These are phyloP conservation scores for Phyllosticta citribraziliensis DNA, from an alignment of 2,329 filamentous ascomycete species.

Conservation along the genomic window DNA sequence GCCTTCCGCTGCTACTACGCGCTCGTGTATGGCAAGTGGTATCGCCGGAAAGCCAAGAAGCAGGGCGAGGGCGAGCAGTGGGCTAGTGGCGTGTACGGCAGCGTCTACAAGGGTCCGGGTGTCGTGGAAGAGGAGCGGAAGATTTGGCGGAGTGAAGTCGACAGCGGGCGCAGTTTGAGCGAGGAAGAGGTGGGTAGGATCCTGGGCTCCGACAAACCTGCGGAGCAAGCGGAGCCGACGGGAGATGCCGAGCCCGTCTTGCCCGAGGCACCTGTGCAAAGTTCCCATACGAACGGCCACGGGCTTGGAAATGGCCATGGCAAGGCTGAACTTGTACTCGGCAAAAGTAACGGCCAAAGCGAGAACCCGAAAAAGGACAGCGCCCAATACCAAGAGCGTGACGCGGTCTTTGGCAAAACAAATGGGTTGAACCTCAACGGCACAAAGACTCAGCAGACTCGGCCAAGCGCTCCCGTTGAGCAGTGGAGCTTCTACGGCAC, in stretches of 20 bases:
- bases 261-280: neutral
- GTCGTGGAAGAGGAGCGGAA: constrained; percentile 42
- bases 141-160: constrained; percentile 42
- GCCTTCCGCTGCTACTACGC: constrained; percentile 54
- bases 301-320: neutral
- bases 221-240: neutral
- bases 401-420: neutral
- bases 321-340: neutral
- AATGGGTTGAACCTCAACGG: neutral
- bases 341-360: neutral
- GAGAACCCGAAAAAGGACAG: neutral
- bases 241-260: neutral
- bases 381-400: neutral
- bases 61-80: constrained; percentile 43
- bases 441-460: neutral
- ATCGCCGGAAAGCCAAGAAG: constrained; percentile 35
- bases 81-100: constrained; percentile 50
- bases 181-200: neutral
- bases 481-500: neutral
- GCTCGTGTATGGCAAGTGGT: constrained; percentile 53
- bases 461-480: neutral
- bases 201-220: neutral
- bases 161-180: neutral
- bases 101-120: constrained; percentile 50
- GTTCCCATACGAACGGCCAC: neutral